A percentile compares a stretch with the other conserved stretches of the same genome.
These are phyloP conservation scores for Plasmodium relictum DNA, from an alignment of 169 alveolate species.

Conservation along the genomic window DNA sequence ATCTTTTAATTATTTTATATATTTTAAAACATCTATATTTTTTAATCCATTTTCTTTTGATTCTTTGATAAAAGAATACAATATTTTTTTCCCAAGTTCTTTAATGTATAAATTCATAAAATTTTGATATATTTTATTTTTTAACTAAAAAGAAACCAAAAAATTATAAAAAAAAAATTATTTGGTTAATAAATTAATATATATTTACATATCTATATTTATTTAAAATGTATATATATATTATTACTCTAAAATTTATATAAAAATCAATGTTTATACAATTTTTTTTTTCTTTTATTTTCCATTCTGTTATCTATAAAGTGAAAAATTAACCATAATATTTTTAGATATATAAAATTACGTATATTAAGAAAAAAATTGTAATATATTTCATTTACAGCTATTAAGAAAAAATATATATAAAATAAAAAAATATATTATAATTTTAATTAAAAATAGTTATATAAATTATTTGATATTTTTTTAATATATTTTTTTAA, in stretches of 20 bases:
- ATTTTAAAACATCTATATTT: conserved; percentile 27
- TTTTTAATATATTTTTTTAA: no score
- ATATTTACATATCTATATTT: not conserved
- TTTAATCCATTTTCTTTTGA: conserved; percentile 26
- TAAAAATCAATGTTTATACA: conserved; percentile 63
- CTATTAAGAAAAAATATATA: no score
- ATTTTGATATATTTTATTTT: conserved; percentile 53
- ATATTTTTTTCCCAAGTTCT: conserved; percentile 55
- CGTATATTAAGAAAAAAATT: no score
- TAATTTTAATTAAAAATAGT: no score
- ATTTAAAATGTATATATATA: not conserved
- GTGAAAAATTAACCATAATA: not conserved
- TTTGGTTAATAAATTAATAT: not conserved
- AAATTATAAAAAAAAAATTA: not conserved
- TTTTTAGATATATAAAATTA: not conserved
- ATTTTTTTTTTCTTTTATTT: conserved; percentile 20
- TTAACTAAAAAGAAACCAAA: conserved; percentile 12
- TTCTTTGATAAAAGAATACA: conserved; percentile 51
- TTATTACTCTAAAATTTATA: conserved; percentile 56
- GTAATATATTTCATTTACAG: no score
- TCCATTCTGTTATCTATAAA: conserved; percentile 59
- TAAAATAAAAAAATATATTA: no score
- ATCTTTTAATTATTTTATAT: not conserved
- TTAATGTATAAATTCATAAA: conserved; percentile 67
- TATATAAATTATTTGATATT: no score